These are phyloP conservation scores for Chlorella sorokiniana DNA, from an alignment of 139 green algal species.

Conservation along the genomic window DNA sequence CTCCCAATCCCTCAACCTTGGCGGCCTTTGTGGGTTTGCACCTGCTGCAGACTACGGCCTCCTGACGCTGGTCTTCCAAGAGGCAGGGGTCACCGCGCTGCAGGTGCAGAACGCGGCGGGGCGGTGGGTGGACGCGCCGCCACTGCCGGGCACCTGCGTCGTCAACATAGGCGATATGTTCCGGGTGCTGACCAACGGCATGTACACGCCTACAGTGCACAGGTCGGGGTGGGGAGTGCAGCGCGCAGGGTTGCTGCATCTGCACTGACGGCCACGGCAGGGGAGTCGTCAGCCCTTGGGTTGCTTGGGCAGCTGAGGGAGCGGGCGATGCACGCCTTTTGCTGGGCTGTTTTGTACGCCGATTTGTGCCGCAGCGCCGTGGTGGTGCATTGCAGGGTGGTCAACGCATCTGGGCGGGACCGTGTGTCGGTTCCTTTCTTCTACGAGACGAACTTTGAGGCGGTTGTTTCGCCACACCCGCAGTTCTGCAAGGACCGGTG, in stretches of 20 bases:
- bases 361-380: too few species aligned
- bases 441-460: slow-evolving; percentile 67
- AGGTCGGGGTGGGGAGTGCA: slow-evolving; percentile 54
- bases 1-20: neutral
- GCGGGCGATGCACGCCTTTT: too few species aligned
- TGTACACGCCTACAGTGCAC: slow-evolving; percentile 63
- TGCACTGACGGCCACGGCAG: too few species aligned
- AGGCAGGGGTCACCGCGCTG: slow-evolving; percentile 52
- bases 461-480: slow-evolving; percentile 35
- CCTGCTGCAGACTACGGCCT: slow-evolving; percentile 61
- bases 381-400: slow-evolving; percentile 1
- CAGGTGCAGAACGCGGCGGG: slow-evolving; percentile 64
- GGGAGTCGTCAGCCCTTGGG: too few species aligned
- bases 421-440: slow-evolving; percentile 68
- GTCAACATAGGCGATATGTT: slow-evolving; percentile 66
- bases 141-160: slow-evolving; percentile 58
- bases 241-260: neutral
- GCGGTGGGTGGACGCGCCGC: slow-evolving; percentile 57
- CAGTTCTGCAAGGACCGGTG: slow-evolving; percentile 29
- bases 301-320: too few species aligned
- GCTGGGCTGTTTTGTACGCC: too few species aligned
- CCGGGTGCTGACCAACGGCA: slow-evolving; percentile 52
- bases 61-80: slow-evolving; percentile 72
- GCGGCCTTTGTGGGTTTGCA: too few species aligned
- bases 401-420: neutral